A percentile compares a stretch with the other conserved stretches of the same genome.
phyloP scores from a whole-genome alignment of 2,329 filamentous ascomycete genomes.

The Sclerotinia subarctica region DNA sequence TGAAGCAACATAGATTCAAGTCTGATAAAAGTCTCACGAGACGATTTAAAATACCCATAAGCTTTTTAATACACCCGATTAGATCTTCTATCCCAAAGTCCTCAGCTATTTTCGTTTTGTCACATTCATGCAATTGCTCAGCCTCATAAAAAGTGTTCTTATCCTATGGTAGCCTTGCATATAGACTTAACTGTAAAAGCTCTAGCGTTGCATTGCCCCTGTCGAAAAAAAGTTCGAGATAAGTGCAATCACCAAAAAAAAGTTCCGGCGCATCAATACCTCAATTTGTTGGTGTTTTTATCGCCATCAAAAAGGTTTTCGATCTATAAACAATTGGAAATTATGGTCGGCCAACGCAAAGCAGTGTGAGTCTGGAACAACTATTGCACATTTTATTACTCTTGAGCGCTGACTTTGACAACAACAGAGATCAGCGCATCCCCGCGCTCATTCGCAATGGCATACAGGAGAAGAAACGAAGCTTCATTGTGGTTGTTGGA shows the following conservation, averaged over 20 bases:
- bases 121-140: not conserved
- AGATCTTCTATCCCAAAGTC: not conserved
- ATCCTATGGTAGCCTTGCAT: slow-evolving; percentile 14
- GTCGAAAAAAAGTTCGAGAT: slow-evolving; percentile 21
- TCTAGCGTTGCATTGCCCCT: slow-evolving; percentile 1
- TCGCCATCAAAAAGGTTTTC: slow-evolving; percentile 27
- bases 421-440: slow-evolving; percentile 76
- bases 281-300: slow-evolving; percentile 23
- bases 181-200: not conserved
- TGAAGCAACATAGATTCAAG: not conserved
- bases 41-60: slow-evolving; percentile 10
- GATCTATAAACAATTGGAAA: slow-evolving; percentile 2
- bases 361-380: slow-evolving; percentile 32
- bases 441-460: slow-evolving; percentile 89
- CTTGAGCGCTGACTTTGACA: not conserved
- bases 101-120: not conserved
- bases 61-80: not conserved
- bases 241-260: slow-evolving; percentile 22
- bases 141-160: not conserved
- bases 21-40: not conserved
- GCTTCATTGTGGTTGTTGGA: slow-evolving; percentile 95
- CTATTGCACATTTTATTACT: slow-evolving; percentile 20
- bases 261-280: slow-evolving; percentile 20
- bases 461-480: slow-evolving; percentile 92
- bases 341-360: slow-evolving; percentile 33